Base-by-base conservation (phyloP, 768 basidiomycete species). In the Trametes cingulata region DNA sequence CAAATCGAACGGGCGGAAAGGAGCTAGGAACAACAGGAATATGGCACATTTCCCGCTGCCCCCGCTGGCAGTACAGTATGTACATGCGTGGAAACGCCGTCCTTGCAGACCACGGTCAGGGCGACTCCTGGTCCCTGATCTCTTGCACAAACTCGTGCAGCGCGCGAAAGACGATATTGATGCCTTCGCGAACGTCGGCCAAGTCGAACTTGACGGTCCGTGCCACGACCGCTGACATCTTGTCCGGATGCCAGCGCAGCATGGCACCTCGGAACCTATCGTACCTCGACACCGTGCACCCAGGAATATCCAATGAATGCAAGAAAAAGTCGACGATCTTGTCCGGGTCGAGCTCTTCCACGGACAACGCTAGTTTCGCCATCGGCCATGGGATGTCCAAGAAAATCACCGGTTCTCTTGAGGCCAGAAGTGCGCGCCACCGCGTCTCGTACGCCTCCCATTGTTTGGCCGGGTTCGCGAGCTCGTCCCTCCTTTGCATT, bases 191-290 rank as follows among this genome's bases (percentile, higher is more conserved):
- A 9, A 85, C 80, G 5, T 66, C 71, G 20, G 78, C 76, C 61
- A 72, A 56, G 56, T 85, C 82, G 19, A 76, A 75, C 1, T 75
- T 73, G 1, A 71, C 69, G 9, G 83, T 78, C 36, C 77, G 75
- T 14, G 68, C 61, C n/a, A 85, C 64, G 14, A 85, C 60, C 2
- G 62, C 58, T 2, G 79, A 76, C 64, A 82, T 74, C 73, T 87
- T 88, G 69, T 88, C 86, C 2, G 87, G 86, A 67, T 87, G 87
- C 82, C 85, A 89, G 9, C 85, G 78, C 56, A 90, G 71, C 41
- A 91, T 71, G 0, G 85, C 83, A 49, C 77, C 78, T 36, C 88
- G 78, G 6, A 90, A 72, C 40, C 81, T 74, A 42, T 85, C 85
- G 71, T 79, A 83, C 64, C 70, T 60, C 55, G 80, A 80, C 36